Conservation (phyloP, 2,329 filamentous ascomycete genomes). For the Venturia carpophila region DNA sequence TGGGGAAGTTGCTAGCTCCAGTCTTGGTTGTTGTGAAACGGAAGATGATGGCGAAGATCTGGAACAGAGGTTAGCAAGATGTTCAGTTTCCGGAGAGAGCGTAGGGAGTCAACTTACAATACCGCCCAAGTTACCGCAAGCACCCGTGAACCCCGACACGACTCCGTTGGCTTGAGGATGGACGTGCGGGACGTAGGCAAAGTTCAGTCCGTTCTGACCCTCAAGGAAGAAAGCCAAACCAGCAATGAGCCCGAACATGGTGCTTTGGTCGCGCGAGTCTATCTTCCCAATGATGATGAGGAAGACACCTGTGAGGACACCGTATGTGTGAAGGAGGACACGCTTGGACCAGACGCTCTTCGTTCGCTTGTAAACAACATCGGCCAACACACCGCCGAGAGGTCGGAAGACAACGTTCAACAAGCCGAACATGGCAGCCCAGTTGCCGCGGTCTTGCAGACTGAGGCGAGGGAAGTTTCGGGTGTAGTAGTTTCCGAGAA, state of each 20-base stretch:
- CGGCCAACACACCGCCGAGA: constrained; percentile 53
- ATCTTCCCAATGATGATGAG: constrained; percentile 54
- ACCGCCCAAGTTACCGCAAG: constrained; percentile 75
- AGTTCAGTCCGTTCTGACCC: constrained; percentile 78
- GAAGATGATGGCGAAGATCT: constrained; percentile 72
- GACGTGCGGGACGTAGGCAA: constrained; percentile 78
- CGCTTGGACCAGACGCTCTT: constrained; percentile 57
- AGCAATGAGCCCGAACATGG: constrained; percentile 69
- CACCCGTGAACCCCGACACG: constrained; percentile 71
- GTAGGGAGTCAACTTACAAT: constrained; percentile 33
- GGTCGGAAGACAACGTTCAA: constrained; percentile 63
- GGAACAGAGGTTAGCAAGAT: neutral
- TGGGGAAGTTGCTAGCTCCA: constrained; percentile 45
- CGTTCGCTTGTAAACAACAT: constrained; percentile 47
- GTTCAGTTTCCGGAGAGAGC: too few species aligned
- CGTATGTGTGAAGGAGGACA: constrained; percentile 49
- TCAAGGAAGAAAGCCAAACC: constrained; percentile 76
- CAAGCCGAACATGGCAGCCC: constrained; percentile 66
- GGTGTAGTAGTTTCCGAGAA: constrained; percentile 53
- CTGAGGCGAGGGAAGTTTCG: constrained; percentile 48
- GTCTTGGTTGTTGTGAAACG: constrained; percentile 58
- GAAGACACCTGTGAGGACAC: constrained; percentile 51
- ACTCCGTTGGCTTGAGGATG: constrained; percentile 72
- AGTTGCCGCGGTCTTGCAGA: constrained; percentile 49
- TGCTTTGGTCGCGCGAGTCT: constrained; percentile 52